Conservation (phyloP, 148 eudicot genomes). For the Dianthus caryophyllus region DNA sequence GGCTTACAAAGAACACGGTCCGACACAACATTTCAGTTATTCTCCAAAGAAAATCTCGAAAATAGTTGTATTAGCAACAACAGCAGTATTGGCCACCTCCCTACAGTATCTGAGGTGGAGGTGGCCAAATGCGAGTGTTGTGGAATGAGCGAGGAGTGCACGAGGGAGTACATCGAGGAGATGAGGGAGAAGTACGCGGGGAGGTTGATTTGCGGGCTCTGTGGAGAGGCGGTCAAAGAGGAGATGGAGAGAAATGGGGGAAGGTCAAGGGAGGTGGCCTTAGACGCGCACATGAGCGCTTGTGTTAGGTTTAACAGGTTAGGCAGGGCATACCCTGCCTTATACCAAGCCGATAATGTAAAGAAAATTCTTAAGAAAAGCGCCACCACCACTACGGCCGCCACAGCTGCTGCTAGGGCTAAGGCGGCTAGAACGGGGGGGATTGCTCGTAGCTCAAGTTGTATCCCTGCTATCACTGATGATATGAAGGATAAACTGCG, state of each 20-base stretch:
- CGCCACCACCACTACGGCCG: not conserved
- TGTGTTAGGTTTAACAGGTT: constrained; percentile 52
- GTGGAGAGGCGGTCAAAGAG: constrained; percentile 64
- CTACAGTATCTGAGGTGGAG: constrained; percentile 45
- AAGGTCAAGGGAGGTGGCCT: constrained; percentile 37
- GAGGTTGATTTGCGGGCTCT: constrained; percentile 54
- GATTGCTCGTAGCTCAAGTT: constrained; percentile 54
- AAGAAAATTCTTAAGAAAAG: constrained; percentile 44
- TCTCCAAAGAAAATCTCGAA: constrained; percentile 13
- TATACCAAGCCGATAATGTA: constrained; percentile 55
- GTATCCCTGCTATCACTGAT: constrained; percentile 44
- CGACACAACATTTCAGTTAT: constrained; percentile 37
- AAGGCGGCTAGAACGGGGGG: constrained; percentile 13
- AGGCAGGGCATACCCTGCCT: constrained; percentile 48
- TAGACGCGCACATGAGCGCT: constrained; percentile 45
- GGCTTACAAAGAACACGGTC: constrained; percentile 41
- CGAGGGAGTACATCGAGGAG: constrained; percentile 39
- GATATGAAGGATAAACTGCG: constrained; percentile 23
- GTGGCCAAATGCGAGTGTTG: constrained; percentile 77
- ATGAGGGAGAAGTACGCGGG: constrained; percentile 37
- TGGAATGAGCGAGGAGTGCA: constrained; percentile 67
- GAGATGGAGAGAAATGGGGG: constrained; percentile 64
- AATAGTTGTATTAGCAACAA: not conserved
- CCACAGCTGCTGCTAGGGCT: not conserved
- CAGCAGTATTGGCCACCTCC: constrained; percentile 9